phyloP scores from a whole-genome alignment of 805 yeast species.

The Candida rishiriensis region DNA sequence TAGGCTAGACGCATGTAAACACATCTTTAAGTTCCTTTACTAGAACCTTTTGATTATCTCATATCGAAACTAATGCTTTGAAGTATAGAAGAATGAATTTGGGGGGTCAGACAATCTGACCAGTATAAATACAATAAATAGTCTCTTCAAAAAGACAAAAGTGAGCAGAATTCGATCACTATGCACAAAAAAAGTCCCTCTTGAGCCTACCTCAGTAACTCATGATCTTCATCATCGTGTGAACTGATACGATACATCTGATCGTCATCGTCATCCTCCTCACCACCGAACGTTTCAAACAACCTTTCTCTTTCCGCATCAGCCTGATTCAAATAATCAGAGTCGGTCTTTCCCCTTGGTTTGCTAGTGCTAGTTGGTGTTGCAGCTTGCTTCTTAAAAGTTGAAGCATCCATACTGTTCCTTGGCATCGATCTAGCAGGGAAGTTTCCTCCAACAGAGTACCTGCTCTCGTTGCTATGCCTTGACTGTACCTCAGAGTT shows the following conservation, averaged over 20 bases:
- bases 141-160: too few species aligned
- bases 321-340: conserved; percentile 19
- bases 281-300: conserved; percentile 38
- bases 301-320: conserved; percentile 38
- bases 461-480: conserved; percentile 8
- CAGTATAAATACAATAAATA: too few species aligned
- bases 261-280: conserved; percentile 22
- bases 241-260: conserved; percentile 21
- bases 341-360: conserved; percentile 7
- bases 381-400: neutral
- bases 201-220: neutral
- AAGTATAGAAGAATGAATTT: too few species aligned
- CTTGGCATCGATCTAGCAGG: conserved; percentile 15
- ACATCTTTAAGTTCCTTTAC: too few species aligned
- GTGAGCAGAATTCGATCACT: too few species aligned
- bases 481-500: conserved; percentile 11
- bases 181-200: neutral
- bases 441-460: conserved; percentile 9
- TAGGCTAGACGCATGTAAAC: too few species aligned
- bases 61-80: too few species aligned
- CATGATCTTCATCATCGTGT: conserved; percentile 11
- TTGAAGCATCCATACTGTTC: conserved; percentile 21
- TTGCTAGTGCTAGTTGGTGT: neutral
- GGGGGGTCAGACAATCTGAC: too few species aligned
- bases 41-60: too few species aligned